Base-by-base conservation (phyloP, 768 basidiomycete genomes). In the Coprinopsis cinerea region DNA sequence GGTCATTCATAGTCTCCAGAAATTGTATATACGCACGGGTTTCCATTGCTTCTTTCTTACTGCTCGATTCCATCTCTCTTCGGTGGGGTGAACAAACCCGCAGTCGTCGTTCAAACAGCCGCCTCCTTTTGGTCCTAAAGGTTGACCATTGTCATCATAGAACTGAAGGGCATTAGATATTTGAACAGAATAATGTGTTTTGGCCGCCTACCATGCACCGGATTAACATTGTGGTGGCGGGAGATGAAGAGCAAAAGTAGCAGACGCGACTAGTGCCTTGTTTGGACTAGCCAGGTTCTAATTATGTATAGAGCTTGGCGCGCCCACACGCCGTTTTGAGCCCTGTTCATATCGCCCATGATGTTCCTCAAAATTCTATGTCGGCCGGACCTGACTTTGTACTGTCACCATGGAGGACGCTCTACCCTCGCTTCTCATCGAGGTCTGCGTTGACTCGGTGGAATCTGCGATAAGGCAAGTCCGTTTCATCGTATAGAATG, bases 381-480 rank as follows among this genome's bases (percentile, higher is more conserved):
- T n/a, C n/a, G n/a, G n/a, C n/a, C n/a, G n/a, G n/a, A n/a, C n/a
- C n/a, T n/a, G n/a, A n/a, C n/a, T n/a, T n/a, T n/a, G n/a, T n/a
- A n/a, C n/a, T 11, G 36, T 6, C 17, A 39, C 17, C 36, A 40
- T 52, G 44, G 51, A 52, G 24, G 51, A 52, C 39, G 51, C 37
- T 13, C 23, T 52, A 13, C 51, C 51, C 9, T 52, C 51, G 14
- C 45, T 57, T 20, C 51, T 63, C 47, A 57, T 65, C 22, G 61
- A 62, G 52, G 59, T 62, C 40, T 62, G 61, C 24, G 57, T 62
- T 15, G 61, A 62, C 50, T 62, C 61, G 11, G 57, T 62, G n/a
- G 56, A 57, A 42, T 62, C 61, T 42, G 61, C 61, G n/a, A 49
- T 59, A 30, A 58, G 53, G 61, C 60, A 22, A 28, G 61, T 56